These are phyloP conservation scores for Teunomyces kruisii DNA, from an alignment of 805 yeast species.

Conservation along the genomic window DNA sequence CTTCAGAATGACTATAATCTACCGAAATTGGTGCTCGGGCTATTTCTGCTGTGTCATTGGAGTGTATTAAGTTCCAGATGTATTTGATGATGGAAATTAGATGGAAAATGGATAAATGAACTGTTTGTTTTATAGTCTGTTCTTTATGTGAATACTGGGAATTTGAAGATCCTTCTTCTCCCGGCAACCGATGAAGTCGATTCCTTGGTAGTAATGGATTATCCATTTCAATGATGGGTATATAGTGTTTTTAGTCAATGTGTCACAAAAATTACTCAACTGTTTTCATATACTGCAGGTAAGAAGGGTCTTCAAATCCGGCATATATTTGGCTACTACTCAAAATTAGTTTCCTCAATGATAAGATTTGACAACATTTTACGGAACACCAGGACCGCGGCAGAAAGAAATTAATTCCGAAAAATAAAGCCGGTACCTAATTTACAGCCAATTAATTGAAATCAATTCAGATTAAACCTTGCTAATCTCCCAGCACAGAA, in stretches of 20 bases:
- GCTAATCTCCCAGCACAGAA: too few relatives aligned
- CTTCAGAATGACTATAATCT: background rate
- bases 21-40: background rate
- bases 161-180: background rate
- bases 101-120: background rate
- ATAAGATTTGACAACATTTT: too few relatives aligned
- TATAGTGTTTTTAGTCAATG: background rate
- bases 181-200: background rate
- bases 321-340: too few relatives aligned
- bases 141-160: background rate
- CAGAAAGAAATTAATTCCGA: too few relatives aligned
- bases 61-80: background rate
- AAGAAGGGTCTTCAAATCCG: too few relatives aligned
- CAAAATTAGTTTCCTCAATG: too few relatives aligned
- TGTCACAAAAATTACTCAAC: background rate
- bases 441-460: too few relatives aligned
- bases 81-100: background rate
- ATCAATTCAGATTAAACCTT: too few relatives aligned
- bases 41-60: background rate
- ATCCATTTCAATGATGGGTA: background rate
- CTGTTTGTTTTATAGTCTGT: background rate
- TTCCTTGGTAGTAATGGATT: conserved; percentile 1
- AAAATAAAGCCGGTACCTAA: too few relatives aligned
- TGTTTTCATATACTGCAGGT: background rate
- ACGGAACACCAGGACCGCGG: too few relatives aligned